Evolutionary conservation across 371 early-diverging fungal genomes (phyloP).

Genomic region (Apophysomyces sp.): DNA sequence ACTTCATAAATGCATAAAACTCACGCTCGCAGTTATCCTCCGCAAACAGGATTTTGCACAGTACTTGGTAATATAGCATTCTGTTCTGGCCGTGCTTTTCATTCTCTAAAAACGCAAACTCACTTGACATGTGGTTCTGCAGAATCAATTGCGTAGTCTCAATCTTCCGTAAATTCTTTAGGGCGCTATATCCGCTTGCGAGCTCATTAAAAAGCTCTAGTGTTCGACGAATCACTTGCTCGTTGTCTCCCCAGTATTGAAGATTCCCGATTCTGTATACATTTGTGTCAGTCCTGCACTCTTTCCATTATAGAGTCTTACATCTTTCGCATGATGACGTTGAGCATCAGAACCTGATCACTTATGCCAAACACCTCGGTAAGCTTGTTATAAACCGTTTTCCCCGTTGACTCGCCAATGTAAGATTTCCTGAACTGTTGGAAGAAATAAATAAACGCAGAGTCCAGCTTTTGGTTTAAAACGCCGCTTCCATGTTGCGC

Average conservation of each 20-base stretch:
- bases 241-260: constrained; percentile 29
- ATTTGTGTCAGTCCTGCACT: not conserved
- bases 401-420: constrained; percentile 53
- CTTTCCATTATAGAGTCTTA: constrained; percentile 23
- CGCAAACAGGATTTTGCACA: constrained; percentile 76
- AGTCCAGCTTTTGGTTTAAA: constrained; percentile 64
- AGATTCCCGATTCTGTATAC: constrained; percentile 15
- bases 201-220: constrained; percentile 73
- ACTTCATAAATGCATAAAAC: constrained; percentile 74
- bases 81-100: constrained; percentile 54
- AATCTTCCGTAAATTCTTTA: constrained; percentile 72
- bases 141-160: constrained; percentile 69
- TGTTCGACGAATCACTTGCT: constrained; percentile 25
- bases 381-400: constrained; percentile 56
- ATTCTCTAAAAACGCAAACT: constrained; percentile 68
- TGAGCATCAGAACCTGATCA: constrained; percentile 57
- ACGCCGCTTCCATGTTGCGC: constrained; percentile 41
- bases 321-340: constrained; percentile 69
- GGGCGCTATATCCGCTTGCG: constrained; percentile 76
- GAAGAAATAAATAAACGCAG: constrained; percentile 79
- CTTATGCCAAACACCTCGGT: constrained; percentile 53
- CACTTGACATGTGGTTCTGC: constrained; percentile 67
- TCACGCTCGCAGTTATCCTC: constrained; percentile 61
- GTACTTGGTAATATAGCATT: constrained; percentile 73
- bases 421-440: constrained; percentile 76